These are phyloP conservation scores for Flaveria ramosissima DNA, from an alignment of 129 eudicot genomes.

Conservation along the genomic window DNA sequence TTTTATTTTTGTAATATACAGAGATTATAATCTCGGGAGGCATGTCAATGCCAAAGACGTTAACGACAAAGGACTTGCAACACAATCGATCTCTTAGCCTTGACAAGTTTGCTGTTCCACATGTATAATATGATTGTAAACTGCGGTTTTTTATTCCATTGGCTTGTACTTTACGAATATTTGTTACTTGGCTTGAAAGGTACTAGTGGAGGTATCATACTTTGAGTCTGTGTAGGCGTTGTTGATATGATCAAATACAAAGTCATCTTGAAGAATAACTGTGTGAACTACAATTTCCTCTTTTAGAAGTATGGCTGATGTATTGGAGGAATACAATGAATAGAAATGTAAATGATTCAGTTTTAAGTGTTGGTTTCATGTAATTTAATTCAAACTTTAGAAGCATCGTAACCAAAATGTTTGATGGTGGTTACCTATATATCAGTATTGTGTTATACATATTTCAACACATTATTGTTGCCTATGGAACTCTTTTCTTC, in stretches of 20 bases:
- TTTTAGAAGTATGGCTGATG: not conserved
- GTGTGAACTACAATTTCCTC: not conserved
- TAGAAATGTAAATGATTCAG: not conserved
- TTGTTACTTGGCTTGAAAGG: not conserved
- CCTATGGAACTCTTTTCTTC: too few species aligned
- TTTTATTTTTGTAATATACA: conserved; percentile 28
- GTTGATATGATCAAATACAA: not conserved
- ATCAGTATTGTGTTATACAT: too few species aligned
- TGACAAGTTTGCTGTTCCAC: conserved; percentile 53
- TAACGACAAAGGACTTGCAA: conserved; percentile 51
- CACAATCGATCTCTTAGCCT: conserved; percentile 44
- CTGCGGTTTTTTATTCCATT: not conserved
- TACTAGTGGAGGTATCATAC: not conserved
- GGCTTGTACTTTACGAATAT: not conserved
- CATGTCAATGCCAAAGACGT: conserved; percentile 71
- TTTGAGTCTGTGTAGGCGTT: not conserved
- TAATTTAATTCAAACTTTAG: not conserved
- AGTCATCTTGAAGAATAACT: not conserved
- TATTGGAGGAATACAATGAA: conserved; percentile 3
- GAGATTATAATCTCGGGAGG: conserved; percentile 91
- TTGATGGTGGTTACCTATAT: too few species aligned
- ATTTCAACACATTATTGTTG: too few species aligned
- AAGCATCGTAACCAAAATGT: not conserved
- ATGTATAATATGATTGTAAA: conserved; percentile 37
- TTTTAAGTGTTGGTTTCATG: not conserved